Base-by-base conservation (phyloP, 176 grass and related monocot genomes). In the Oryza glaberrima region DNA sequence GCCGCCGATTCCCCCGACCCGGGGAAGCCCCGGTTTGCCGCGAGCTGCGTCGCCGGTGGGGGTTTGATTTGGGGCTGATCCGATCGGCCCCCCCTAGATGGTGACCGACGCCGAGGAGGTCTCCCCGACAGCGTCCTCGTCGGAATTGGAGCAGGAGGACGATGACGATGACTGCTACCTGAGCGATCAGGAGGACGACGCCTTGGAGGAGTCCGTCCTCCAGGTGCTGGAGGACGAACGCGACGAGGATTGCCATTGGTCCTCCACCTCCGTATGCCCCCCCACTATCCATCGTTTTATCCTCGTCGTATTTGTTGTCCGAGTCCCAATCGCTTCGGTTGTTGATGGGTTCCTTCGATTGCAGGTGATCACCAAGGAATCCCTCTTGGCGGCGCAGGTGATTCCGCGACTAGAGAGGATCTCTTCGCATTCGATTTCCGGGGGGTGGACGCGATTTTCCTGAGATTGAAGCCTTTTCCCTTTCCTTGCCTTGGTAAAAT, bases 341-440 rank as follows among this genome's bases (percentile, higher is more conserved):
- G 9, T 47, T 88, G 64, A 95, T 13, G 25, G 52, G 84, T 88
- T 82, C 71, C 38, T 56, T 67, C 22, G 49, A 1, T 81, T 85
- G 77, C 84, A 99, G 97, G 94, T 99, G 65, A 99, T 99, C 46
- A 99, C 97, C 70, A 94, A 89, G 63, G 97, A 99, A 86, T 96
- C 85, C 41, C 97, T 99, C 28, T 52, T 94, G 46, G 86, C 73
- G 51, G 97, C 88, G 13, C 97, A 99, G 97, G 97, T 99, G 88
- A 94, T 34, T 70, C 69, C 9, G 26, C 11, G 71, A 12, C 11
- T 20, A 3, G n/a, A 30, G 67, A 51, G 26, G 3, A 4, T 16
- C 52, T 66, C 16, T 73, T 28, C 76, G 19, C 54, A 36, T 84
- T 89, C 40, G 44, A 23, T 88, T 89, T 73, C 69, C 15, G 28